These are phyloP conservation scores for Sporothrix curviconia DNA, from an alignment of 2,329 filamentous ascomycete genomes.

Conservation along the genomic window DNA sequence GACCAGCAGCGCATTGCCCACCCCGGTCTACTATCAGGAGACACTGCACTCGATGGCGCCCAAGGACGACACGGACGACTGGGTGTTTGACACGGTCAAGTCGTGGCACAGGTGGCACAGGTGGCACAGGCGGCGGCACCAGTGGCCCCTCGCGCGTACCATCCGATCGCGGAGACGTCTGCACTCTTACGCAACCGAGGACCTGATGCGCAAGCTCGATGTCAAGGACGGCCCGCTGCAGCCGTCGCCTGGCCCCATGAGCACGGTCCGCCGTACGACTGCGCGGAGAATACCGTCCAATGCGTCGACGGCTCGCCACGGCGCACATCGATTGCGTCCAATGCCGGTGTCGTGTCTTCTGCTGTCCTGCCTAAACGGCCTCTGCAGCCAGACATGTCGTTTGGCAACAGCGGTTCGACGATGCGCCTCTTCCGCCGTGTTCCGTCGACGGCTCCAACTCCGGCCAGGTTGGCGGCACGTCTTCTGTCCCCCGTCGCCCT, in stretches of 20 bases:
- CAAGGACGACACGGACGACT: constrained; percentile 69
- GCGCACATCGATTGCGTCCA: constrained; percentile 8
- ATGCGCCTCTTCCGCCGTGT: constrained; percentile 87
- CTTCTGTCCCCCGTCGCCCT: constrained; percentile 29
- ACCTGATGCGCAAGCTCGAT: constrained; percentile 53
- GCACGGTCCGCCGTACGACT: constrained; percentile 57
- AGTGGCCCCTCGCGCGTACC: constrained; percentile 34
- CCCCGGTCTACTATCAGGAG: constrained; percentile 86
- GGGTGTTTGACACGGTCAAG: constrained; percentile 94
- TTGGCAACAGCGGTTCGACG: constrained; percentile 87
- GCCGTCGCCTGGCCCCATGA: constrained; percentile 41
- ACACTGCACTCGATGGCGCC: constrained; percentile 68
- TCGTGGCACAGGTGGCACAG: constrained; percentile 57
- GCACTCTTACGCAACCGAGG: constrained; percentile 53
- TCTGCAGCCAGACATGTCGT: constrained; percentile 82
- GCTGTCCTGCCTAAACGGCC: constrained; percentile 59
- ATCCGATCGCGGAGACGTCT: constrained; percentile 48
- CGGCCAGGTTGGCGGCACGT: constrained; percentile 30
- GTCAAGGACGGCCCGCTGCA: constrained; percentile 55
- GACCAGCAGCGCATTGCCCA: constrained; percentile 62
- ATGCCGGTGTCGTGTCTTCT: constrained; percentile 33
- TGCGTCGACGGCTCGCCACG: constrained; percentile 24
- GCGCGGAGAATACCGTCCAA: constrained; percentile 41
- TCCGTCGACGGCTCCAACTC: constrained; percentile 55
- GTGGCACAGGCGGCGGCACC: constrained; percentile 32